phyloP scores from a whole-genome alignment of 2,329 filamentous ascomycete genomes.

The Fusarium sp. region DNA sequence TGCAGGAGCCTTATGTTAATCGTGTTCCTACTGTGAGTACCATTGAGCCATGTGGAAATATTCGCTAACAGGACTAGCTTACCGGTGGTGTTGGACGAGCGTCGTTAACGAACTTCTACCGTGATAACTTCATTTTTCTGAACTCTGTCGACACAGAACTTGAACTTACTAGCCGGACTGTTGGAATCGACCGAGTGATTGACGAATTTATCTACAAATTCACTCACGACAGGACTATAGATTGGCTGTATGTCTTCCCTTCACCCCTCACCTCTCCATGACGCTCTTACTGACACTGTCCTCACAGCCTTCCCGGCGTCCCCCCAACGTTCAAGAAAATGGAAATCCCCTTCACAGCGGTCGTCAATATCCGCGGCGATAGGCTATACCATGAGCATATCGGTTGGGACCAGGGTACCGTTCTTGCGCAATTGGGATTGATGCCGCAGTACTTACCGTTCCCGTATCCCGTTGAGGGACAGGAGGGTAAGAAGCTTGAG shows the following conservation, averaged over 20 bases:
- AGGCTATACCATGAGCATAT: slow-evolving; percentile 75
- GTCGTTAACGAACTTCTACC: slow-evolving; percentile 74
- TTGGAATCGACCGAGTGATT: slow-evolving; percentile 77
- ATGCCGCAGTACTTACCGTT: slow-evolving; percentile 70
- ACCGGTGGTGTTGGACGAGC: slow-evolving; percentile 76
- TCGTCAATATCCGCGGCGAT: slow-evolving; percentile 73
- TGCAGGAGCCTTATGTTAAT: slow-evolving; percentile 82
- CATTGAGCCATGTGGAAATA: rapidly evolving
- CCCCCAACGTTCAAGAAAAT: slow-evolving; percentile 65
- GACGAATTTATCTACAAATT: slow-evolving; percentile 76
- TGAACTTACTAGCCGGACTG: slow-evolving; percentile 76
- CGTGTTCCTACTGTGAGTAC: slow-evolving; percentile 72
- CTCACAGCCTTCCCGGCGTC: slow-evolving; percentile 60
- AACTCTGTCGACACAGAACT: slow-evolving; percentile 75
- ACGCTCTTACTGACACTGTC: background rate
- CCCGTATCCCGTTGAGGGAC: slow-evolving; percentile 61
- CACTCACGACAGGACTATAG: slow-evolving; percentile 70
- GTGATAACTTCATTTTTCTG: slow-evolving; percentile 77
- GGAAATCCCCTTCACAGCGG: slow-evolving; percentile 68
- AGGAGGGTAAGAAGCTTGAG: slow-evolving; percentile 40
- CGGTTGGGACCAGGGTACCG: slow-evolving; percentile 74
- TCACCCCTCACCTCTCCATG: rapidly evolving
- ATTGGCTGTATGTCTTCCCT: slow-evolving; percentile 70
- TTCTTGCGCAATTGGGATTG: slow-evolving; percentile 68
- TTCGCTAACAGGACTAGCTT: slow-evolving; percentile 48